Evolutionary conservation across 495 filamentous ascomycete species (phyloP), one percentile per base, ranked within the genome.

Genomic region (Penicillium lagena): DNA sequence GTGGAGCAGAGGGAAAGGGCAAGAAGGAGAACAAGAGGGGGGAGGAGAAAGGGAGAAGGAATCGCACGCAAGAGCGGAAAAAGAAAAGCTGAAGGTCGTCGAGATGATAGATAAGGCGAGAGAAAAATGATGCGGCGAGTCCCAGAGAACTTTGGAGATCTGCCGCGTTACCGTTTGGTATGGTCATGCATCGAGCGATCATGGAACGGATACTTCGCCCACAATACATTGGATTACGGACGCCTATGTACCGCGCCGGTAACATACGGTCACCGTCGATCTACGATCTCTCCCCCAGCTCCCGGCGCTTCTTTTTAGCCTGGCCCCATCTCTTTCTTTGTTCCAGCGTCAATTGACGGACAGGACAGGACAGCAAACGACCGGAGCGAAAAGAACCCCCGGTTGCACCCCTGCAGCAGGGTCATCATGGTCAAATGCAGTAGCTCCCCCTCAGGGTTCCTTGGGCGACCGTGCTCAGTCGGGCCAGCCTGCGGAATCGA

Each of bases 41-140:
- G 37, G 31, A 49, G 43, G 22, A 29, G 36, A 35, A 49, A 35
- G 35, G 22, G n/a, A 36, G 14, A 40, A 43, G 42, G 29, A 31
- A 42, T 29, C 12, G 34, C 30, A 35, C 15, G 29, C 42, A 29
- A 12, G 34, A 36, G 40, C 49, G 43, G 43, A 47, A 17, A 45
- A 55, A 48, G 31, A 49, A 47, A 35, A 45, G 36, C 27, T 46
- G 38, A 43, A 50, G 44, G 56, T 39, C 33, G 31, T 27, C 37
- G 51, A 55, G 50, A 40, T 57, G 59, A 60, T 63, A 62, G 57
- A 58, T 60, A 58, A 55, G 51, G 34, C 29, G 35, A 11, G 43
- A 49, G 46, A 49, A 54, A 51, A 51, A 45, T 46, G 51, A 56
- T 56, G 45, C 42, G 22, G 22, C 40, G 49, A 15, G 46, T 35